Evolutionary conservation across 192 early-diverging fungal species (phyloP), one percentile per base, ranked within the genome.

Genomic region (Backusella tarrabulga): DNA sequence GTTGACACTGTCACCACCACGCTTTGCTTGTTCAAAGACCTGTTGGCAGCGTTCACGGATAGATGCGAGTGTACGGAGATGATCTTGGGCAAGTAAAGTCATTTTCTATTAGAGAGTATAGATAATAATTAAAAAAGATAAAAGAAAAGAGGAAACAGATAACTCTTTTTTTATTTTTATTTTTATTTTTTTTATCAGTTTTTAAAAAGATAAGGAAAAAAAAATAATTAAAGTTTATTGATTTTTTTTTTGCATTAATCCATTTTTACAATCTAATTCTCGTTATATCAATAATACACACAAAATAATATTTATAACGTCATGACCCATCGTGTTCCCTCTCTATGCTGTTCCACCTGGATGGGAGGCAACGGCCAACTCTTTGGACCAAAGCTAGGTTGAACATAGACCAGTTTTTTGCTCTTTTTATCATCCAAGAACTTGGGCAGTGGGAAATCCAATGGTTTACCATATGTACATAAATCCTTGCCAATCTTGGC

Each of bases 401-500:
- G 83, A n/a, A 92, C 90, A 75, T 88, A 85, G 67, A 85, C 87
- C 4, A 80, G 76, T 78, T 87, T 90, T 23, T 81, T 81, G 63
- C 85, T 83, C 60, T 83, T 87, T 56, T 85, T 85, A 46, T 90
- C 90, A 75, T 88, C 88, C 38, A 84, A 79, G 69, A 79, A 97
- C 76, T 88, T 87, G 34, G 94, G 92, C 66, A 87, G 78, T 3
- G 96, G 96, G 68, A 92, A 89, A 17, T 94, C 90, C 44, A 94
- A 79, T 40, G 96, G 87, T 75, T 92, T 94, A 32, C 92, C 89
- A 72, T 85, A 90, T 17, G 89, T 86, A 76, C 91, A 91, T 68
- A 98, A 83, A n/a, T 87, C 79, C 76, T 88, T 90, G 2, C 90
- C 94, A 56, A 97, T 84, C 21, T 88, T 90, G 1, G 92, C 88